phyloP scores from a whole-genome alignment of 495 filamentous ascomycete species.

The Aspergillus cavernicola region DNA sequence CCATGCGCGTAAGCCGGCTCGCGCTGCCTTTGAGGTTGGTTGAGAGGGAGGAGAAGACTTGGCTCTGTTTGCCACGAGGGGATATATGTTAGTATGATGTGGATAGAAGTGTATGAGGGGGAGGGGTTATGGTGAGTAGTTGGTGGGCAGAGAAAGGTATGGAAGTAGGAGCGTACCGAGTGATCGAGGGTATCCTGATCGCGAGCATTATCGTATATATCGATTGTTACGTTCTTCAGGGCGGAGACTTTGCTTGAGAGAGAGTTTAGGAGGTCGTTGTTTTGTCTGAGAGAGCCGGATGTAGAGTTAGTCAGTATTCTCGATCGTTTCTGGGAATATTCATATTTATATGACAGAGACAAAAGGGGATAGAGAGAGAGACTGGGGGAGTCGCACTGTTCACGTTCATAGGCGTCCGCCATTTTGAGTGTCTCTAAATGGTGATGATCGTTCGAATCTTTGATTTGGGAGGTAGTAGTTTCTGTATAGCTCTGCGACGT shows the following conservation, averaged over 20 bases:
- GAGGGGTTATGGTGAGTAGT: background rate
- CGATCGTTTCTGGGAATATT: background rate
- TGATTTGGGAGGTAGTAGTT: no score
- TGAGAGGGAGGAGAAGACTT: conserved; percentile 58
- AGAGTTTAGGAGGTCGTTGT: conserved; percentile 91
- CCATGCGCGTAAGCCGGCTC: conserved; percentile 85
- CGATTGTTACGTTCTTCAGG: conserved; percentile 91
- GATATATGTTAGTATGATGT: no score
- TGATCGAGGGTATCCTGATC: conserved; percentile 82
- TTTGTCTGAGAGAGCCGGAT: conserved; percentile 59
- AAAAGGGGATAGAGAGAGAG: background rate
- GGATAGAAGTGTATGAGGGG: background rate
- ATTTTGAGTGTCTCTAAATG: conserved; percentile 44
- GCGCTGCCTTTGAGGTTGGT: conserved; percentile 77
- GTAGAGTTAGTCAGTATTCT: background rate
- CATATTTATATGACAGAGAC: background rate
- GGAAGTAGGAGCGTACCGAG: conserved; percentile 57
- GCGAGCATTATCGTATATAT: conserved; percentile 94
- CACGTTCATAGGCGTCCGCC: conserved; percentile 95
- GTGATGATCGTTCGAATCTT: background rate
- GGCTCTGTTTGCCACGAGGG: conserved; percentile 38
- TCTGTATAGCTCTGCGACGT: no score
- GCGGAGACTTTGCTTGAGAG: conserved; percentile 86
- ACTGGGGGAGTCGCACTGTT: conserved; percentile 50
- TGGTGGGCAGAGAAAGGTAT: background rate